A percentile compares a stretch with the other conserved stretches of the same genome.
phyloP scores from a whole-genome alignment of 1,284 basidiomycete genomes.

The Trametes versicolor region DNA sequence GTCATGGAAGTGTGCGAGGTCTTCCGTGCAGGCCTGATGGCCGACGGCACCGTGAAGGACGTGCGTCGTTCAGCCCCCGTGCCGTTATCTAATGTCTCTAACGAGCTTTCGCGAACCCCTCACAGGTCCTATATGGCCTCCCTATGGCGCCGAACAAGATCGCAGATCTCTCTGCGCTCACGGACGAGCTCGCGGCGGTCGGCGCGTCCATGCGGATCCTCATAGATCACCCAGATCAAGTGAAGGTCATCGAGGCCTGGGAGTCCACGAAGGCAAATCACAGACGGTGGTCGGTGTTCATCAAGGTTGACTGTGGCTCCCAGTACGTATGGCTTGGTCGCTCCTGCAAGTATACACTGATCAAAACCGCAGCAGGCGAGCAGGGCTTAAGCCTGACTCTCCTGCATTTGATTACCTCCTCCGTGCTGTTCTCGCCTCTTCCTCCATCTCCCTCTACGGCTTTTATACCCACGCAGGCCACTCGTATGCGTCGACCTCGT shows the following conservation, averaged over 20 bases:
- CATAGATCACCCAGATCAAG: slow-evolving; percentile 81
- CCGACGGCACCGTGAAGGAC: slow-evolving; percentile 80
- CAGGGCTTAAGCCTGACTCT: slow-evolving; percentile 73
- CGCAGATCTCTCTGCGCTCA: slow-evolving; percentile 70
- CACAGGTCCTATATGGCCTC: slow-evolving; percentile 82
- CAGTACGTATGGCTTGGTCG: slow-evolving; percentile 58
- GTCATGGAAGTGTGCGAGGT: slow-evolving; percentile 83
- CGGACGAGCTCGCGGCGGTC: slow-evolving; percentile 60
- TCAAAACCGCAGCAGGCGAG: slow-evolving; percentile 63
- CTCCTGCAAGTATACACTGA: slow-evolving; percentile 7
- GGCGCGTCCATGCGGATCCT: slow-evolving; percentile 72
- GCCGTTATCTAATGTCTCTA: not conserved
- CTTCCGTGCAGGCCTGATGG: slow-evolving; percentile 73
- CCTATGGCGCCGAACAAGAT: slow-evolving; percentile 79
- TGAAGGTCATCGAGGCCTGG: slow-evolving; percentile 69
- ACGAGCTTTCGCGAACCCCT: not conserved
- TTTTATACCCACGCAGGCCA: slow-evolving; percentile 88
- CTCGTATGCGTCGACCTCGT: slow-evolving; percentile 77
- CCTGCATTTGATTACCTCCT: slow-evolving; percentile 67
- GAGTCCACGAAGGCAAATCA: slow-evolving; percentile 52
- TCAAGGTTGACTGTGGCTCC: slow-evolving; percentile 85
- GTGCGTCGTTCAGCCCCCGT: slow-evolving; percentile 51
- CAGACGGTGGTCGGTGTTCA: slow-evolving; percentile 77
- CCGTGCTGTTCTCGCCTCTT: slow-evolving; percentile 58
- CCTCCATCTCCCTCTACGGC: slow-evolving; percentile 73